These are phyloP conservation scores for Psilocybe cubensis DNA, from an alignment of 768 basidiomycete genomes.

Conservation along the genomic window DNA sequence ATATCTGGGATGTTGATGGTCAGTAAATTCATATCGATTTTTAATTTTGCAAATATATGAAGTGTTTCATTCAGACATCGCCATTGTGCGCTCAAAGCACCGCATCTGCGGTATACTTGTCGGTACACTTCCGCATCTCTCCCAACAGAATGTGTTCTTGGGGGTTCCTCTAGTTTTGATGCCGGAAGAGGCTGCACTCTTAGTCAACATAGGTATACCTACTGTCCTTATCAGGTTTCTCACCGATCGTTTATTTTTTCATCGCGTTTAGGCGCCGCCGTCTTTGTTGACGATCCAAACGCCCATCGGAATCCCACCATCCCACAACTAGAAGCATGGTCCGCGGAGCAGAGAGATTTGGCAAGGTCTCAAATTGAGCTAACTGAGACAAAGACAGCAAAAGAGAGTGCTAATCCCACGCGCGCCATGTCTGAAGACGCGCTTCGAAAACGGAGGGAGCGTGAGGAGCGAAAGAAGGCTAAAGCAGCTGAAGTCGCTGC, in stretches of 20 bases:
- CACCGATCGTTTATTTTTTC: conserved; percentile 5
- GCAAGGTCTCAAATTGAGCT: conserved; percentile 52
- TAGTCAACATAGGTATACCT: conserved; percentile 76
- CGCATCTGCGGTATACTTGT: conserved; percentile 83
- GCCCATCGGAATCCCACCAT: conserved; percentile 57
- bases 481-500: conserved; percentile 19
- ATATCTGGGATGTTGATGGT: conserved; percentile 92
- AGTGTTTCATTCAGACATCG: conserved; percentile 62
- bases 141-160: conserved; percentile 96
- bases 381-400: conserved; percentile 52
- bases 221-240: neutral
- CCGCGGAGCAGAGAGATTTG: conserved; percentile 46
- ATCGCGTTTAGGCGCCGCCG: conserved; percentile 62
- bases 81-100: conserved; percentile 76
- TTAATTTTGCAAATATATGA: neutral
- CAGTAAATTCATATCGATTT: conserved; percentile 10
- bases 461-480: conserved; percentile 51
- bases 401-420: conserved; percentile 40
- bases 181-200: conserved; percentile 90
- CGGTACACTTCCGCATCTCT: conserved; percentile 92
- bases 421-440: conserved; percentile 64
- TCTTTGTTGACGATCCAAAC: conserved; percentile 71
- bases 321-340: conserved; percentile 57
- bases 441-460: conserved; percentile 69
- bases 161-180: conserved; percentile 88